Conservation (phyloP, 345 rosid genomes). For the Lepidium didymum region DNA sequence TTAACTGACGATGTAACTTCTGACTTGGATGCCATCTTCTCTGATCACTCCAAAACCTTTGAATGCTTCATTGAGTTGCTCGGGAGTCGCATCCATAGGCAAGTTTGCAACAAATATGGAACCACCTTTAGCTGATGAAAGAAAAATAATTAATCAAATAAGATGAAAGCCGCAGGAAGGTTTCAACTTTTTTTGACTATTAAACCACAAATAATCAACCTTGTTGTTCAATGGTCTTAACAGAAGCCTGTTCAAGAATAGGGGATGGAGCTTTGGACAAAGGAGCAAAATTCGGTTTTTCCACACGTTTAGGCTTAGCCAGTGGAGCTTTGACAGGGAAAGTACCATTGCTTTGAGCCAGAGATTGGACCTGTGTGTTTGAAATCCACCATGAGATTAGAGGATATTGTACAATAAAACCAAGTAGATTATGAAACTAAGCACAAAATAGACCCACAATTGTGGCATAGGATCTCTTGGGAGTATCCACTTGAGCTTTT, state of each 20-base stretch:
- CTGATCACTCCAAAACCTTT: conserved; percentile 20
- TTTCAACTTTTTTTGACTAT: background rate
- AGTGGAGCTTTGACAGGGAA: conserved; percentile 2
- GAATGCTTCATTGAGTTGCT: conserved; percentile 21
- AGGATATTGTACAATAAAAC: background rate
- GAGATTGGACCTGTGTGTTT: conserved; percentile 1
- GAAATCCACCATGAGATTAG: background rate
- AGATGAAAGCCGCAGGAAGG: background rate
- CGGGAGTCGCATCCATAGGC: conserved; percentile 19
- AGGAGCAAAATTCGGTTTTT: conserved; percentile 1
- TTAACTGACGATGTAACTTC: conserved; percentile 17
- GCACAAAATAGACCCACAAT: conserved; percentile 16
- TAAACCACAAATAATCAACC: background rate
- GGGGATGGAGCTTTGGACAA: background rate
- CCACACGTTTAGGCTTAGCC: conserved; percentile 5
- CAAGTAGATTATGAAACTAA: background rate
- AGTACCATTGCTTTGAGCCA: background rate
- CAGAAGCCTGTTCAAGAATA: conserved; percentile 1
- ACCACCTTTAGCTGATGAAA: background rate
- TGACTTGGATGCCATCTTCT: conserved; percentile 26
- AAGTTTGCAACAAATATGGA: conserved; percentile 26
- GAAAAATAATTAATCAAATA: background rate
- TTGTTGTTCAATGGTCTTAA: background rate
- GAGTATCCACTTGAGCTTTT: conserved; percentile 9
- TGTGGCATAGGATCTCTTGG: conserved; percentile 16